Evolutionary conservation across 2,329 filamentous ascomycete species (phyloP).

Genomic region (Aureobasidium musti): DNA sequence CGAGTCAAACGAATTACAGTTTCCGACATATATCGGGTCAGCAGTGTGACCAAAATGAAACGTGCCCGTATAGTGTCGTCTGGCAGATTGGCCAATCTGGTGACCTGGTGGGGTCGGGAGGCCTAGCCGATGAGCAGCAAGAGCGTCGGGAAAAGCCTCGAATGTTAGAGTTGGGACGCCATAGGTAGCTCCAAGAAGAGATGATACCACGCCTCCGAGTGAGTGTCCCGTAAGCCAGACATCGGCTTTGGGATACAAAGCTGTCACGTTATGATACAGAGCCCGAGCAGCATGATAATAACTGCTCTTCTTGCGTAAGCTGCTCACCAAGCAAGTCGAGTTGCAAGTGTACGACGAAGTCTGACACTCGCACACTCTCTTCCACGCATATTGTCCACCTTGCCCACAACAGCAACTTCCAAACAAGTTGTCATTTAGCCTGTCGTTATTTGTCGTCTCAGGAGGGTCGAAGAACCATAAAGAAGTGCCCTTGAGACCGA

Average conservation of each 20-base stretch:
- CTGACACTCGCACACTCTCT: slow-evolving; percentile 87
- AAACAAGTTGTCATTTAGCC: slow-evolving; percentile 91
- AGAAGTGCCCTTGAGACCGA: slow-evolving; percentile 73
- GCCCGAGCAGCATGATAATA: slow-evolving; percentile 89
- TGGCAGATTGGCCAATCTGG: slow-evolving; percentile 65
- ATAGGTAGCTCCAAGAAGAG: slow-evolving; percentile 81
- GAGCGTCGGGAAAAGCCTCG: slow-evolving; percentile 83
- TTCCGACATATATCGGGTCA: slow-evolving; percentile 87
- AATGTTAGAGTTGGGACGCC: slow-evolving; percentile 84
- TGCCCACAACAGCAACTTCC: slow-evolving; percentile 95
- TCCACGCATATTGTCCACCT: slow-evolving; percentile 83
- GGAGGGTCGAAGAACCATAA: slow-evolving; percentile 91
- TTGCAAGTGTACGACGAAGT: slow-evolving; percentile 86
- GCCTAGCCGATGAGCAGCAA: slow-evolving; percentile 77
- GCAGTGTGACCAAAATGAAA: slow-evolving; percentile 92
- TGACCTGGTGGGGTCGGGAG: slow-evolving; percentile 77
- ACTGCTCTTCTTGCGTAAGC: slow-evolving; percentile 74
- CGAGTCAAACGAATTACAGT: slow-evolving; percentile 83
- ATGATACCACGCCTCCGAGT: slow-evolving; percentile 79
- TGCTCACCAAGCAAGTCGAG: slow-evolving; percentile 76
- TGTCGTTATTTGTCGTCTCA: slow-evolving; percentile 83
- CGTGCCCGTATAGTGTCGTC: slow-evolving; percentile 68
- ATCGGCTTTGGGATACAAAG: slow-evolving; percentile 75
- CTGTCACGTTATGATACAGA: slow-evolving; percentile 84
- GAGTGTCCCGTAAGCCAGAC: slow-evolving; percentile 90